Conservation (phyloP, 371 early-diverging fungal genomes). For the Vittaforma corneae region DNA sequence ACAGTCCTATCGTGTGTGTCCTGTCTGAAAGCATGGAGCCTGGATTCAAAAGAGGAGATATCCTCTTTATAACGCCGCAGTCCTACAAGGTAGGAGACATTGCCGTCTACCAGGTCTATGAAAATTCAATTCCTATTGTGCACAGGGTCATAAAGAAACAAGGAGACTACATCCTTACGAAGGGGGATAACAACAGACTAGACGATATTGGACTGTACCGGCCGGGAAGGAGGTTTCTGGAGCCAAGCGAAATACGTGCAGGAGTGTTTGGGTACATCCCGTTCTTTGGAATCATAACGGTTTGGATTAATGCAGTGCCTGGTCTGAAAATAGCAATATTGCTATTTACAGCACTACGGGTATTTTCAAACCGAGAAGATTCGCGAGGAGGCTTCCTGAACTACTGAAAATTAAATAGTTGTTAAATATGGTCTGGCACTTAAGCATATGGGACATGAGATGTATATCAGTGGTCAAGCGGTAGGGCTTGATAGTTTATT, state of each 20-base stretch:
- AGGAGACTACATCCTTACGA: constrained; percentile 67
- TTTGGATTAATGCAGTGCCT: constrained; percentile 50
- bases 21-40: constrained; percentile 96
- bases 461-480: too few relatives aligned
- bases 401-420: too few relatives aligned
- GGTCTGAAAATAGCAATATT: constrained; percentile 30
- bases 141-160: constrained; percentile 73
- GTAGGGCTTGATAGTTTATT: too few relatives aligned
- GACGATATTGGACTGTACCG: constrained; percentile 86
- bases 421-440: too few relatives aligned
- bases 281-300: constrained; percentile 82
- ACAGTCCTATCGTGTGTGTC: constrained; percentile 93
- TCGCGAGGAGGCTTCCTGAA: too few relatives aligned
- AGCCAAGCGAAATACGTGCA: constrained; percentile 40
- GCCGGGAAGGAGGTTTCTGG: constrained; percentile 67
- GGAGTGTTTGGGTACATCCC: constrained; percentile 61
- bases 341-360: neutral
- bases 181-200: constrained; percentile 87
- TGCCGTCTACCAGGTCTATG: constrained; percentile 79
- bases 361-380: neutral
- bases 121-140: constrained; percentile 85
- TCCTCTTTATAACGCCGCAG: constrained; percentile 73
- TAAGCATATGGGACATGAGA: too few relatives aligned
- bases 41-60: constrained; percentile 87
- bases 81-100: constrained; percentile 72